A percentile compares a stretch with the other conserved stretches of the same genome.
These are phyloP conservation scores for Pholiota adiposa DNA, from an alignment of 1,284 basidiomycete genomes.

Conservation along the genomic window DNA sequence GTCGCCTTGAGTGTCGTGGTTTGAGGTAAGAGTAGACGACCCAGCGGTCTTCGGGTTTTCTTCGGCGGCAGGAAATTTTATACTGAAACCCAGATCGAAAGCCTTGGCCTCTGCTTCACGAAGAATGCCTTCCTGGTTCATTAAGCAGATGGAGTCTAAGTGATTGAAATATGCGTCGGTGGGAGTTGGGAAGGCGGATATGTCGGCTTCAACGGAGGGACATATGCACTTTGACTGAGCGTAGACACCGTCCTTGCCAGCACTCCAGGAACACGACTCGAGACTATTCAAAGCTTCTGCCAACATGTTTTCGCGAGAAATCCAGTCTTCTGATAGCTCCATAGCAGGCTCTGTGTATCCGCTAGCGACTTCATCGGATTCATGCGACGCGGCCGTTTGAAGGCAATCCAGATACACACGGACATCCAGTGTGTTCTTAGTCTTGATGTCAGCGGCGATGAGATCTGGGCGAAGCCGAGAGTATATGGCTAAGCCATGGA, in stretches of 20 bases:
- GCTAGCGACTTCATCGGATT: constrained; percentile 2
- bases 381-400: constrained; percentile 35
- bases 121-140: constrained; percentile 51
- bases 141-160: constrained; percentile 24
- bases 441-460: constrained; percentile 63
- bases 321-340: constrained; percentile 65
- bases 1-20: not conserved
- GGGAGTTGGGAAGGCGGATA: not conserved
- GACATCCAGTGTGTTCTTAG: constrained; percentile 67
- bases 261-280: constrained; percentile 22
- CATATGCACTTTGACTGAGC: constrained; percentile 11
- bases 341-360: constrained; percentile 44
- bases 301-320: constrained; percentile 61
- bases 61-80: not conserved
- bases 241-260: not conserved
- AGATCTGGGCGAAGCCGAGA: constrained; percentile 76
- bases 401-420: constrained; percentile 61
- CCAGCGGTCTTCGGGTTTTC: not conserved
- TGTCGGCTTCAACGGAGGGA: not conserved
- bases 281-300: constrained; percentile 35
- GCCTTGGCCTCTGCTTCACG: constrained; percentile 42
- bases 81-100: constrained; percentile 18
- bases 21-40: not conserved
- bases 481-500: constrained; percentile 62
- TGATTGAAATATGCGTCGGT: constrained; percentile 15